These are phyloP conservation scores for Tetrapisispora iriomotensis DNA, from an alignment of 805 yeast species.

Conservation along the genomic window DNA sequence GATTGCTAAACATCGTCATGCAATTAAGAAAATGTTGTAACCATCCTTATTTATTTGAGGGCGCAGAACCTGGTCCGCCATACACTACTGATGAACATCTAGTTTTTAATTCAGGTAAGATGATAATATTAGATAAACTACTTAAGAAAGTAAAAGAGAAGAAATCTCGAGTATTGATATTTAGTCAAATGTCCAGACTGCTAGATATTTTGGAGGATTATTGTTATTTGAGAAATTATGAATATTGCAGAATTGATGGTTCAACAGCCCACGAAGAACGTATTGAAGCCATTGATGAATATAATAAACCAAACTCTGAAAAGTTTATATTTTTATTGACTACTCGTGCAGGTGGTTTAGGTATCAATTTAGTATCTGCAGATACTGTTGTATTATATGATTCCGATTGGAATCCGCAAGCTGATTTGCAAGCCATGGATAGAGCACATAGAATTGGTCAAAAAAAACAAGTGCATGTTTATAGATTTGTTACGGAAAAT, in stretches of 20 bases:
- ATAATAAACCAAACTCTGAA: slow-evolving; percentile 68
- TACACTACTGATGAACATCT: slow-evolving; percentile 92
- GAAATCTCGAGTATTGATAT: slow-evolving; percentile 85
- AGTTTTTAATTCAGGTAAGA: slow-evolving; percentile 81
- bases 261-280: slow-evolving; percentile 89
- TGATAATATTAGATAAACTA: slow-evolving; percentile 79
- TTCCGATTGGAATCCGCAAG: slow-evolving; percentile 98
- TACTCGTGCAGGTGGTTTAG: slow-evolving; percentile 95
- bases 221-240: slow-evolving; percentile 72
- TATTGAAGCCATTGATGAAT: slow-evolving; percentile 85
- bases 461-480: slow-evolving; percentile 89
- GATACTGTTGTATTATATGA: slow-evolving; percentile 83
- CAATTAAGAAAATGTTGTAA: slow-evolving; percentile 93
- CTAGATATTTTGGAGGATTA: slow-evolving; percentile 88
- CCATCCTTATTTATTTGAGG: slow-evolving; percentile 93
- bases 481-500: slow-evolving; percentile 85
- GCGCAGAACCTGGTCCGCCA: slow-evolving; percentile 99
- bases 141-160: slow-evolving; percentile 57
- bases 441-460: slow-evolving; percentile 97
- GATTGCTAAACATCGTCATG: slow-evolving; percentile 90
- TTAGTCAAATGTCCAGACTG: slow-evolving; percentile 88
- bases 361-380: slow-evolving; percentile 86
- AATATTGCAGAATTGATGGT: slow-evolving; percentile 90
- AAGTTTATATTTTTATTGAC: slow-evolving; percentile 81
- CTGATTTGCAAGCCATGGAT: slow-evolving; percentile 97